A percentile compares a stretch with the other conserved stretches of the same genome.
Conservation (phyloP, 129 eudicot genomes). For the Kitagawia praeruptora region DNA sequence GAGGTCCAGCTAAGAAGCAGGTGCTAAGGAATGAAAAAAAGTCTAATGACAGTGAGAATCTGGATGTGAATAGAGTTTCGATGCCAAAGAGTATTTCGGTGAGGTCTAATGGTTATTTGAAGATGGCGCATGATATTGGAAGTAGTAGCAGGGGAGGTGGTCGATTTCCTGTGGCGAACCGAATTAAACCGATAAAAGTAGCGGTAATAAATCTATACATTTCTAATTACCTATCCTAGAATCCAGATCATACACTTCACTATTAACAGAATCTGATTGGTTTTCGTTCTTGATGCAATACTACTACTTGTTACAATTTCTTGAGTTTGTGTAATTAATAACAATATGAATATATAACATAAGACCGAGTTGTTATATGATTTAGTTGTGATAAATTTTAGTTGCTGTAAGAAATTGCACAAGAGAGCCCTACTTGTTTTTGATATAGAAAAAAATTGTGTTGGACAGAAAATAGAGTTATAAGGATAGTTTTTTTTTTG, state of each 20-base stretch:
- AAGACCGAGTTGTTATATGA: too few relatives aligned
- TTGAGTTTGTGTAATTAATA: too few relatives aligned
- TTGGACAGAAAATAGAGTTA: too few relatives aligned
- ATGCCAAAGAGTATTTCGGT: constrained; percentile 89
- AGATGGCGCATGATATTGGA: constrained; percentile 35
- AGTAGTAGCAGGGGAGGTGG: constrained; percentile 18
- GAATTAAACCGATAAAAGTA: constrained; percentile 32
- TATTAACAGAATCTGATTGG: not conserved
- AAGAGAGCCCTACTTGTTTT: too few relatives aligned
- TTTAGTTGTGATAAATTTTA: too few relatives aligned
- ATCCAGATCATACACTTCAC: not conserved
- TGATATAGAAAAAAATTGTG: too few relatives aligned
- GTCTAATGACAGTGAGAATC: constrained; percentile 34
- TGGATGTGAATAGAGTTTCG: constrained; percentile 40
- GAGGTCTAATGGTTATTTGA: constrained; percentile 70
- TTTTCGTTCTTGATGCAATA: not conserved
- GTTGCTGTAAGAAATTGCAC: too few relatives aligned
- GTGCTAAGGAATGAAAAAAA: constrained; percentile 14
- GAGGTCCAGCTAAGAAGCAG: not conserved
- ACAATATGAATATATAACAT: too few relatives aligned
- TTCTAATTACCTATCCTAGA: not conserved
- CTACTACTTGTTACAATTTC: too few relatives aligned
- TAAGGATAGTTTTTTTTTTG: too few relatives aligned
- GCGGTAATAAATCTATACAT: constrained; percentile 21
- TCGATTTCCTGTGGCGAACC: constrained; percentile 29